Evolutionary conservation across 108 stramenopile species (phyloP).

Genomic region (Conticribra weissflogii): DNA sequence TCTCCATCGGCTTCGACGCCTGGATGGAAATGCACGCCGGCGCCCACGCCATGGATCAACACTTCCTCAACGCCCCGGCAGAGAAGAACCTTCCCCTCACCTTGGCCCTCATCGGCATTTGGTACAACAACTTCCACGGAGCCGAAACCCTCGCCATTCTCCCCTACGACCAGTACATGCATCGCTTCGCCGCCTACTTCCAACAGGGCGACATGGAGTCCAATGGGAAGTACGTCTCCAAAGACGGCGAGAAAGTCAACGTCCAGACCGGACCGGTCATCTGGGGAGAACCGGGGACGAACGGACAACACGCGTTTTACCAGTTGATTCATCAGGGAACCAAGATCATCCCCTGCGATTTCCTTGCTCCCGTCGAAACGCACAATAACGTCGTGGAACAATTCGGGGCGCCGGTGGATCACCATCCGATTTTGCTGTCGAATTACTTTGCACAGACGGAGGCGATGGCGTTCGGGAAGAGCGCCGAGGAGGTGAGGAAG

Average conservation of each 20-base stretch:
- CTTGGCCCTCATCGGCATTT: constrained; percentile 79
- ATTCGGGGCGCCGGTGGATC: constrained; percentile 35
- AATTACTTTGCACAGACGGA: constrained; percentile 91
- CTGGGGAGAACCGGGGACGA: constrained; percentile 86
- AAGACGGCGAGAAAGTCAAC: constrained; percentile 41
- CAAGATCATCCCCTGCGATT: constrained; percentile 58
- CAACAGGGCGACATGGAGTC: constrained; percentile 90
- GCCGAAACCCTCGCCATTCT: constrained; percentile 72
- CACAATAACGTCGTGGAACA: constrained; percentile 55
- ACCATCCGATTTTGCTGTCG: constrained; percentile 84
- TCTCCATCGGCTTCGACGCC: constrained; percentile 46
- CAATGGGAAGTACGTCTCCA: constrained; percentile 75
- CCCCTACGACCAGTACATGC: constrained; percentile 87
- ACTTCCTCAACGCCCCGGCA: constrained; percentile 71
- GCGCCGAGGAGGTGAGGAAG: constrained; percentile 53
- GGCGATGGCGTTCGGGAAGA: constrained; percentile 69
- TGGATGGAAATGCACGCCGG: constrained; percentile 76
- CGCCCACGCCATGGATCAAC: constrained; percentile 83
- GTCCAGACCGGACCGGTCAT: constrained; percentile 57
- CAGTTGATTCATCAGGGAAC: constrained; percentile 87
- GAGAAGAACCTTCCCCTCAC: constrained; percentile 78
- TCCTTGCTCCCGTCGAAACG: constrained; percentile 60
- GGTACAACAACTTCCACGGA: constrained; percentile 85
- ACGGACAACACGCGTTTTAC: constrained; percentile 89
- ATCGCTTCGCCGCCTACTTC: constrained; percentile 88